phyloP scores from a whole-genome alignment of 2,329 filamentous ascomycete species.

The Microsporum ferrugineum region DNA sequence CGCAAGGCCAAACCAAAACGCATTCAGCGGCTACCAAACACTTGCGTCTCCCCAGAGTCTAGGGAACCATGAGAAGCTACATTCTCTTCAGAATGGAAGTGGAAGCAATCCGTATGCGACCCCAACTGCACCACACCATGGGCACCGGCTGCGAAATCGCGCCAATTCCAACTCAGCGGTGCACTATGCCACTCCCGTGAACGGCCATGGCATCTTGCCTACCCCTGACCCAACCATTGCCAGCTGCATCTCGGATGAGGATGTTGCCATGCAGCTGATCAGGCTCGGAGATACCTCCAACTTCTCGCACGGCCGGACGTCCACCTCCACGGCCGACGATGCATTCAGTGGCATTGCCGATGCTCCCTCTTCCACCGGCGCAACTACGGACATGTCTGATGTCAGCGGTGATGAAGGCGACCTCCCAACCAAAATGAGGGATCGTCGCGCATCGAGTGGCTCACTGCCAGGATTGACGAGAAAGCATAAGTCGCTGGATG shows the following conservation, averaged over 20 bases:
- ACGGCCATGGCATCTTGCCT: conserved; percentile 56
- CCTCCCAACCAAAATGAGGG: conserved; percentile 15
- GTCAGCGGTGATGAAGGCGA: conserved; percentile 48
- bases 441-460: conserved; percentile 26
- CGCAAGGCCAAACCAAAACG: conserved; percentile 62
- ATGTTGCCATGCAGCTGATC: conserved; percentile 95
- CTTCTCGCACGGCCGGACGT: conserved; percentile 83
- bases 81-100: conserved; percentile 25
- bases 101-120: conserved; percentile 47
- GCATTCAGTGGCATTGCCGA: conserved; percentile 86
- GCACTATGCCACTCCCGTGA: conserved; percentile 29
- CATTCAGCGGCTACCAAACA: conserved; percentile 64
- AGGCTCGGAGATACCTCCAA: conserved; percentile 88
- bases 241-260: conserved; percentile 94
- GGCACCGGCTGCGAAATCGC: conserved; percentile 55
- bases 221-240: conserved; percentile 96
- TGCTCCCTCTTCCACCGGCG: conserved; percentile 69
- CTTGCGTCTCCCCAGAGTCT: conserved; percentile 79
- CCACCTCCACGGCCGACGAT: conserved; percentile 85
- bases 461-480: conserved; percentile 39
- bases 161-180: conserved; percentile 42
- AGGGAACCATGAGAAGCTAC: conserved; percentile 38
- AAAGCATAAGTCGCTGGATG: conserved; percentile 39
- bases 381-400: conserved; percentile 63
- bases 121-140: conserved; percentile 44